phyloP scores from a whole-genome alignment of 2,329 filamentous ascomycete species.

The Ceratocystis ficicola region DNA sequence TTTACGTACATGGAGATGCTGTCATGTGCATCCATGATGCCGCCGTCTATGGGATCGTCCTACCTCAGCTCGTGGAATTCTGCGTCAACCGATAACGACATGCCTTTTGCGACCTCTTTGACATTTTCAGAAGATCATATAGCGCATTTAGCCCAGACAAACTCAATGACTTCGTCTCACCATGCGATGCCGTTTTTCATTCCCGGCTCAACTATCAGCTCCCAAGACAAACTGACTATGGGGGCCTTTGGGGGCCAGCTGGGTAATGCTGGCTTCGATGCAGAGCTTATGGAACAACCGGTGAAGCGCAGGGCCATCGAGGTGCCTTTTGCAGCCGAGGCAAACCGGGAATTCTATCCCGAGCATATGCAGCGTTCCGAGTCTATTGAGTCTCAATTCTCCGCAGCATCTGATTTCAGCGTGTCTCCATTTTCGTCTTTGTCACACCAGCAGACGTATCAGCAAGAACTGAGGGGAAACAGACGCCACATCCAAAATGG shows the following conservation, averaged over 20 bases:
- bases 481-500: constrained; percentile 36
- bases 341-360: neutral
- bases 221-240: neutral
- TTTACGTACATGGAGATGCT: neutral
- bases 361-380: neutral
- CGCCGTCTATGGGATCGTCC: neutral
- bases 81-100: neutral
- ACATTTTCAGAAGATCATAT: neutral
- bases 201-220: neutral
- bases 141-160: neutral
- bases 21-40: neutral
- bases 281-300: neutral
- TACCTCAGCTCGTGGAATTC: neutral
- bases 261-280: neutral
- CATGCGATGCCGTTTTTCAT: neutral
- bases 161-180: neutral
- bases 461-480: neutral
- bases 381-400: neutral
- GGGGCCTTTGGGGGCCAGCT: neutral
- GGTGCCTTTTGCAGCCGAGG: neutral
- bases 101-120: neutral
- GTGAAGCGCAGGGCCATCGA: neutral
- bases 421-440: neutral
- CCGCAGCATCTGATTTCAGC: neutral
- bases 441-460: neutral